These are phyloP conservation scores for Magnaporthales sp. DNA, from an alignment of 2,329 filamentous ascomycete species.

Conservation along the genomic window DNA sequence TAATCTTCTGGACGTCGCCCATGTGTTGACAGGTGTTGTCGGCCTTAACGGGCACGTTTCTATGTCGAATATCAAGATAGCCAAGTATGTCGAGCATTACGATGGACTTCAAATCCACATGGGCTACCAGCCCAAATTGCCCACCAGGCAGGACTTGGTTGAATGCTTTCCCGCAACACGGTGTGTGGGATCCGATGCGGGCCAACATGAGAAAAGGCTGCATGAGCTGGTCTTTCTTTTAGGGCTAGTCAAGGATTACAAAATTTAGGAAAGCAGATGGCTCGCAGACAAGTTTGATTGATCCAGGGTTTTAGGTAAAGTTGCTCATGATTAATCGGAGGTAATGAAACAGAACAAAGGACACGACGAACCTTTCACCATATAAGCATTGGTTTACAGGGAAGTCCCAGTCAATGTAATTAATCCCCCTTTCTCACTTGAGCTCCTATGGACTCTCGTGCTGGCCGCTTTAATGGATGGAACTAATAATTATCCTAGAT, in stretches of 20 bases:
- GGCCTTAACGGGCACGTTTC: too few species aligned
- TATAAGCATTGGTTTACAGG: not conserved
- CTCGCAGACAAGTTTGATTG: not conserved
- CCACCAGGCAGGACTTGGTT: not conserved
- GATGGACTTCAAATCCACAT: not conserved
- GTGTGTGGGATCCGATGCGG: not conserved
- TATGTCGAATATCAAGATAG: not conserved
- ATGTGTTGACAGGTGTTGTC: not conserved
- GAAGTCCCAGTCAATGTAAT: not conserved
- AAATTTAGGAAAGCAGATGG: not conserved
- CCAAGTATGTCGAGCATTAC: not conserved
- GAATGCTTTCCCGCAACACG: not conserved
- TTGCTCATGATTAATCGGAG: not conserved
- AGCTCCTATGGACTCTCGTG: not conserved
- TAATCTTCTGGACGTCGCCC: not conserved
- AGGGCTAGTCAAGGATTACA: not conserved
- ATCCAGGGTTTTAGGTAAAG: not conserved
- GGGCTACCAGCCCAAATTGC: not conserved
- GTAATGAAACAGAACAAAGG: not conserved
- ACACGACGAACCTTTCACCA: not conserved
- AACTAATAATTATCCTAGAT: too few species aligned
- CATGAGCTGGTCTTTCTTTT: not conserved
- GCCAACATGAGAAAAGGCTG: not conserved
- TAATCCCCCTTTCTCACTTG: not conserved
- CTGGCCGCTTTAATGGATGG: not conserved